These are phyloP conservation scores for Hypoxylon perforatum DNA, from an alignment of 495 filamentous ascomycete species.

Conservation along the genomic window DNA sequence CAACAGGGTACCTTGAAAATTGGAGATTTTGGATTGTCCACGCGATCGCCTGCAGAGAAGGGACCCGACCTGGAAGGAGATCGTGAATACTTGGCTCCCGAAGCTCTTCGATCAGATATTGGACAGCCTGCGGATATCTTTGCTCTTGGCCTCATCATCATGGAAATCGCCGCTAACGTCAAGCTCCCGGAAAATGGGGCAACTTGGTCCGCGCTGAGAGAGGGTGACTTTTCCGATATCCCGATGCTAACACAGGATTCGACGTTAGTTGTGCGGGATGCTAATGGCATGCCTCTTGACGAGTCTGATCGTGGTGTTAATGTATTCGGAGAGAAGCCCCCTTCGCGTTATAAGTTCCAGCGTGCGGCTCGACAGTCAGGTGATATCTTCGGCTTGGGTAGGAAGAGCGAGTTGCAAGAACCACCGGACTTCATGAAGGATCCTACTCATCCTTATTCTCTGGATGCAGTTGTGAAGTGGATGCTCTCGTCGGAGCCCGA, in stretches of 20 bases:
- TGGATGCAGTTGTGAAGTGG: constrained; percentile 86
- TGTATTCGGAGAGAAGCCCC: constrained; percentile 46
- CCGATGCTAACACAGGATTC: constrained; percentile 84
- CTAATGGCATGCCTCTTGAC: constrained; percentile 70
- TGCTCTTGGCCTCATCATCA: constrained; percentile 89
- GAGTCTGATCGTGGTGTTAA: constrained; percentile 52
- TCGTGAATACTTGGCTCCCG: constrained; percentile 93
- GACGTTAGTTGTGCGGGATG: constrained; percentile 75
- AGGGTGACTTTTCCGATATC: constrained; percentile 86
- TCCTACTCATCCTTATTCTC: constrained; percentile 69
- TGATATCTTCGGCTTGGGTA: constrained; percentile 60
- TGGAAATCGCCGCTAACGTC: constrained; percentile 93
- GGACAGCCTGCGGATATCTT: constrained; percentile 95
- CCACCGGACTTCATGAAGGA: constrained; percentile 91
- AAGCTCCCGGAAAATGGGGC: constrained; percentile 90
- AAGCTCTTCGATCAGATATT: constrained; percentile 83
- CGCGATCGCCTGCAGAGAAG: constrained; percentile 76
- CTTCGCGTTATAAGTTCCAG: constrained; percentile 34
- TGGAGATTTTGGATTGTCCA: constrained; percentile 94
- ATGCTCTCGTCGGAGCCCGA: constrained; percentile 84
- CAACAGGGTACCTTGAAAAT: constrained; percentile 94
- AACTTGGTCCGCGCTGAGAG: constrained; percentile 86
- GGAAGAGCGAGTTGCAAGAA: constrained; percentile 73
- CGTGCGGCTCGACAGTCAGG: constrained; percentile 41
- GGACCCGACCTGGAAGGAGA: constrained; percentile 92